Base-by-base conservation (phyloP, 371 early-diverging fungal species). In the Lichtheimia corymbifera region DNA sequence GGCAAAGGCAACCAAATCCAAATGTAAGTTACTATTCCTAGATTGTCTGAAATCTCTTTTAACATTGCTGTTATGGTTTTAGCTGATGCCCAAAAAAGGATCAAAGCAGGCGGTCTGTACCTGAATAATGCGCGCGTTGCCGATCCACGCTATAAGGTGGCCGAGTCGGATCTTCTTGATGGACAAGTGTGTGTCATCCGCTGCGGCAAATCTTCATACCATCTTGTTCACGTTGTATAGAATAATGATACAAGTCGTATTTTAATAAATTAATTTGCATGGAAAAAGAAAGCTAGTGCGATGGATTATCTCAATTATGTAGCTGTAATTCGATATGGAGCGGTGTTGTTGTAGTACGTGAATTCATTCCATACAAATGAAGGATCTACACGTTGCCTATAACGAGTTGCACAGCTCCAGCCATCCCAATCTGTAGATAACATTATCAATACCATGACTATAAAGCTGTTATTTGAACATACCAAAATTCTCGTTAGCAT, bases 1-100 rank as follows among this genome's bases (percentile, higher is more conserved):
- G 42, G 60, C 81, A 17, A 88, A 86, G 20, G 83, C 87, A 17
- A 85, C 86, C 43, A 77, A 78, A 55, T 91, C 94, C 42, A 89
- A 88, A 79, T 86, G 84, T 85, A 79, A 74, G 82, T 50, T 11
- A 35, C 11, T 11, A 1, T 35, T 11, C 1, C 35, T 35, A 35
- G 6, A 1, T 35, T 35, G 0, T 9, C 35, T 35, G 35, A 11
- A 35, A 35, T 35, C 9, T 2, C 11, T 35, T 5, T 9, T 35
- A 35, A 35, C 35, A 35, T 35, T 5, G 11, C 11, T 2, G 2
- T 35, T 35, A 9, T 11, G 35, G 35, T 35, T 11, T 35, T 66
- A 88, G 89, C 90, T 35, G 91, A 89, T 52, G 91, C 92, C 0
- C 79, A 84, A 52, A 88, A 91, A 57, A 76, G 89, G n/a, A 82